A percentile compares a stretch with the other conserved stretches of the same genome.
These are phyloP conservation scores for Rhizophlyctis rosea DNA, from an alignment of 192 early-diverging fungal species.

Conservation along the genomic window DNA sequence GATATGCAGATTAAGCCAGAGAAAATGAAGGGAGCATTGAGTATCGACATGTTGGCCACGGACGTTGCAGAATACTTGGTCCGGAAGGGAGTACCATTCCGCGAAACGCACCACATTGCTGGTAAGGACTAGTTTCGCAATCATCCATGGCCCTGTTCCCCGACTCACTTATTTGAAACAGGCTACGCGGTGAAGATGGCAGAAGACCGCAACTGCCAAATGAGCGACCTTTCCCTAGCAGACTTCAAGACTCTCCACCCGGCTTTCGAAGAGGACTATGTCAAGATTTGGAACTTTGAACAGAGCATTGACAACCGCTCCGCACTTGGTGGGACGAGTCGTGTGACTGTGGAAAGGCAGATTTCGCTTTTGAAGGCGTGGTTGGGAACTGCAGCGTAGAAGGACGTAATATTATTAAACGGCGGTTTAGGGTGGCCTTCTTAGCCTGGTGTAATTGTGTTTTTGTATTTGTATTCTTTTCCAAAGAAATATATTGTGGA, in stretches of 20 bases:
- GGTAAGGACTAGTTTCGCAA: no score
- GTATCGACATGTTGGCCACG: constrained; percentile 94
- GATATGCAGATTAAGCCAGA: constrained; percentile 68
- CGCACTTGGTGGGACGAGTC: constrained; percentile 86
- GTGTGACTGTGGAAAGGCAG: constrained; percentile 74
- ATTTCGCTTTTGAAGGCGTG: constrained; percentile 66
- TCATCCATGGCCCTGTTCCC: no score
- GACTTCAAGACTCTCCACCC: constrained; percentile 87
- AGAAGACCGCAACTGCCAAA: constrained; percentile 74
- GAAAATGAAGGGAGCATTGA: constrained; percentile 79
- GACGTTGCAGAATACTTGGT: constrained; percentile 98
- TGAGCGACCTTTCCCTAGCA: constrained; percentile 68
- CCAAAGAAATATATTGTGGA: no score
- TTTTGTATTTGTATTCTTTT: no score
- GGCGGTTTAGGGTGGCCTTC: no score
- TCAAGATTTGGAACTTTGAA: constrained; percentile 86
- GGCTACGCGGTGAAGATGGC: constrained; percentile 91
- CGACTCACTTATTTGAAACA: no score
- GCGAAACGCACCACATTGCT: constrained; percentile 98
- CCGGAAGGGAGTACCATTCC: constrained; percentile 95
- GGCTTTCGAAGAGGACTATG: constrained; percentile 80
- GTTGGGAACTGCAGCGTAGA: constrained; percentile 14
- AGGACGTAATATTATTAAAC: no score
- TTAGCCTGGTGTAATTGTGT: no score
- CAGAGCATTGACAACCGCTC: constrained; percentile 83